Evolutionary conservation across 2,329 filamentous ascomycete genomes (phyloP).

Genomic region (Stromatinia cepivora): DNA sequence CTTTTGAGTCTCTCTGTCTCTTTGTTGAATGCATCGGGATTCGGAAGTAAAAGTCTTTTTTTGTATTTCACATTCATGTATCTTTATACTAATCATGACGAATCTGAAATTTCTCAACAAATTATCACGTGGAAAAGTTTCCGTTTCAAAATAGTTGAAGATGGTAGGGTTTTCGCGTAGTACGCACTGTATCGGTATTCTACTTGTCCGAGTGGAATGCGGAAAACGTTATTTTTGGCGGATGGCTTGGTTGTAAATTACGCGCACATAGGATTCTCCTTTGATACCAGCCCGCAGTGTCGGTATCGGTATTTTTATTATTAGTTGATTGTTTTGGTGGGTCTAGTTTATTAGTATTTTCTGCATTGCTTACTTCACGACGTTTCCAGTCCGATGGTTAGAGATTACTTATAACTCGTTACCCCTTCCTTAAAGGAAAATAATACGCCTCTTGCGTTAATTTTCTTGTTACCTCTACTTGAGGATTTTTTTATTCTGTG

Average conservation of each 20-base stretch:
- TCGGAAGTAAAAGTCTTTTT: neutral
- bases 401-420: neutral
- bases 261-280: neutral
- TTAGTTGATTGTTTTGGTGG: constrained; percentile 3
- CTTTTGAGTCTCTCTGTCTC: neutral
- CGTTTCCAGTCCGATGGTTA: neutral
- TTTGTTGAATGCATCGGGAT: neutral
- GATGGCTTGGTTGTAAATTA: neutral
- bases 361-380: neutral
- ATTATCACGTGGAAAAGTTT: neutral
- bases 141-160: neutral
- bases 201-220: constrained; percentile 13
- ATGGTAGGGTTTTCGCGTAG: neutral
- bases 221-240: neutral
- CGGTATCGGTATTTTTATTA: neutral
- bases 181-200: constrained; percentile 12
- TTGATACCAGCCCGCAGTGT: constrained; percentile 2
- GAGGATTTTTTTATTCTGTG: neutral
- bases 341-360: neutral
- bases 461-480: neutral
- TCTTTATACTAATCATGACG: neutral
- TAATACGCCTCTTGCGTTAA: neutral
- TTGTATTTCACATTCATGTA: neutral
- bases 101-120: neutral
- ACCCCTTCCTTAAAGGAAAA: neutral